A percentile compares a stretch with the other conserved stretches of the same genome.
phyloP scores from a whole-genome alignment of 164 flowering plant genomes.

The Paratinospora sagittata region DNA sequence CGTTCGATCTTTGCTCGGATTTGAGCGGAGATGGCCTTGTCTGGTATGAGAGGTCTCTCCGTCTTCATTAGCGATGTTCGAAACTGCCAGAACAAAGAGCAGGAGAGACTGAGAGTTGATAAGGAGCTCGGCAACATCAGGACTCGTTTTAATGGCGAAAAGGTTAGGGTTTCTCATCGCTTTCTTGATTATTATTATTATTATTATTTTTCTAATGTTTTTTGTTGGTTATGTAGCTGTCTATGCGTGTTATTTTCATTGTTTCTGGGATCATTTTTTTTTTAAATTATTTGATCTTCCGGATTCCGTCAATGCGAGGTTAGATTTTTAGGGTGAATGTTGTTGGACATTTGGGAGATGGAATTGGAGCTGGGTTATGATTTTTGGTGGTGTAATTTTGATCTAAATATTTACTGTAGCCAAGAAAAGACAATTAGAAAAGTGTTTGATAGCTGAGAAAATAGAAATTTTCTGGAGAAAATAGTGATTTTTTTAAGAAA shows the following conservation, averaged over 20 bases:
- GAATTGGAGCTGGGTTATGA: background rate
- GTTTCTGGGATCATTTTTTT: too few relatives aligned
- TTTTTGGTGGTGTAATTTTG: background rate
- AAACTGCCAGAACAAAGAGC: slow-evolving; percentile 88
- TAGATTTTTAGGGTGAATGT: background rate
- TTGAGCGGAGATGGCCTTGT: slow-evolving; percentile 72
- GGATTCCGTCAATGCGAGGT: too few relatives aligned
- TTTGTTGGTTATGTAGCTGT: too few relatives aligned
- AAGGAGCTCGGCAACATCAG: slow-evolving; percentile 93
- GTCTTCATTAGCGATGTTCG: slow-evolving; percentile 93
- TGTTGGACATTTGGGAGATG: background rate
- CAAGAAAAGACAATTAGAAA: too few relatives aligned
- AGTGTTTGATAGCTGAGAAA: too few relatives aligned
- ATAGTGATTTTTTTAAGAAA: too few relatives aligned
- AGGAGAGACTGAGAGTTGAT: slow-evolving; percentile 78
- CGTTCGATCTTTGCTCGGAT: slow-evolving; percentile 30
- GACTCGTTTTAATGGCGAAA: slow-evolving; percentile 80
- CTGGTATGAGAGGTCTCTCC: slow-evolving; percentile 98
- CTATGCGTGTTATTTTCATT: background rate
- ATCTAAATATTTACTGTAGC: too few relatives aligned
- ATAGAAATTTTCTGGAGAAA: too few relatives aligned
- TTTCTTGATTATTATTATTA: background rate
- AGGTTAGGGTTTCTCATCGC: slow-evolving; percentile 41
- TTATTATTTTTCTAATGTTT: background rate
- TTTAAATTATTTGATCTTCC: too few relatives aligned